phyloP scores from a whole-genome alignment of 345 rosid species.

The Ceriops zippeliana region DNA sequence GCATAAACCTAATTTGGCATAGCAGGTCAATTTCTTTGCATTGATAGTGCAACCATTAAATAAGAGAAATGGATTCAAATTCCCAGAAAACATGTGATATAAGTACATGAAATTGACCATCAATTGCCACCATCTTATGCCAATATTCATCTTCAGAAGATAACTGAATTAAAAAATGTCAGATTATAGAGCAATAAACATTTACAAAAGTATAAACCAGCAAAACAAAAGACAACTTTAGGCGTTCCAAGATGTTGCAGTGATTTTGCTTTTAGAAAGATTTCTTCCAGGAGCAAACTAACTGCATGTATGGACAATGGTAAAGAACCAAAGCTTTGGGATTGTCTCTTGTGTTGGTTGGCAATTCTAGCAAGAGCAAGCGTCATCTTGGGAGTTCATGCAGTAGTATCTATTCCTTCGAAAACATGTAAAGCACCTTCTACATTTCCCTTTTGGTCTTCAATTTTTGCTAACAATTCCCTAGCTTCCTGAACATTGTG shows the following conservation, averaged over 20 bases:
- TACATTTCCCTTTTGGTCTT: conserved; percentile 63
- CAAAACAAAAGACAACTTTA: conserved; percentile 34
- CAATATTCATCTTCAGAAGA: background rate
- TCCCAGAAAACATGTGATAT: background rate
- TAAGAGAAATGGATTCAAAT: background rate
- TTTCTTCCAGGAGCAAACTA: conserved; percentile 58
- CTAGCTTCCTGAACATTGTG: conserved; percentile 58
- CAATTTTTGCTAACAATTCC: conserved; percentile 68
- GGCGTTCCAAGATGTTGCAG: conserved; percentile 58
- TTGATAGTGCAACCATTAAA: background rate
- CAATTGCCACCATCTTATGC: too few relatives aligned
- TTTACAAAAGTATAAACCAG: background rate
- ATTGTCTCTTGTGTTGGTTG: conserved; percentile 39
- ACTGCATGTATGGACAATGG: conserved; percentile 68
- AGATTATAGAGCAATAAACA: background rate
- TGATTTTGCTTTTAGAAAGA: conserved; percentile 64
- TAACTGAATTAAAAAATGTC: background rate
- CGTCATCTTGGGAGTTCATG: conserved; percentile 52
- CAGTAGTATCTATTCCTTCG: conserved; percentile 62
- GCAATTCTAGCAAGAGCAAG: conserved; percentile 42
- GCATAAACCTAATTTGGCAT: background rate
- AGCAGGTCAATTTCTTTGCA: background rate
- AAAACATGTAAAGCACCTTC: conserved; percentile 70
- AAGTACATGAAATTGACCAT: background rate
- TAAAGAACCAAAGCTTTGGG: conserved; percentile 40